Percentiles rank a stretch among this genome's conserved stretches.
These are phyloP conservation scores for Ascoidea asiatica DNA, from an alignment of 805 yeast genomes.

Conservation along the genomic window DNA sequence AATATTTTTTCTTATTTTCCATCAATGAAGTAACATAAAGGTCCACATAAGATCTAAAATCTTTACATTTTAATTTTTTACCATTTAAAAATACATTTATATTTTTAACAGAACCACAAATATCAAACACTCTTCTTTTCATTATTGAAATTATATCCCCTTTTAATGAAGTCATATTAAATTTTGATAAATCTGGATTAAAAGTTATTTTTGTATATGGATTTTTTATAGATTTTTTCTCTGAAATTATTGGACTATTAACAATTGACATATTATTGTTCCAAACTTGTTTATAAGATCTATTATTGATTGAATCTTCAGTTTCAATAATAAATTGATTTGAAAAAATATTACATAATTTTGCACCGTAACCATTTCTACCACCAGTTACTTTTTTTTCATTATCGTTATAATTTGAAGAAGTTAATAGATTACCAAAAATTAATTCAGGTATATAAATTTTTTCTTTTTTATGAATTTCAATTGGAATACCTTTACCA, in stretches of 20 bases:
- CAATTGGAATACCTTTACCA: constrained; percentile 92
- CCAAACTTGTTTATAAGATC: constrained; percentile 76
- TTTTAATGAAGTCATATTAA: constrained; percentile 76
- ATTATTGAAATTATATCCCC: constrained; percentile 73
- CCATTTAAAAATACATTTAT: constrained; percentile 71
- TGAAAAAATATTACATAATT: constrained; percentile 90
- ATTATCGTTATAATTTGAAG: constrained; percentile 91
- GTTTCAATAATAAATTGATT: constrained; percentile 81
- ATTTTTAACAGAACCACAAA: constrained; percentile 86
- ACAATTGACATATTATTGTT: constrained; percentile 70
- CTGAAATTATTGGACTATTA: constrained; percentile 60
- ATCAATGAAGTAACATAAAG: constrained; percentile 73
- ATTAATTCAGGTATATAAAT: constrained; percentile 93
- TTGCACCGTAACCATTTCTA: constrained; percentile 97
- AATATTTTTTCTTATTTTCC: constrained; percentile 20
- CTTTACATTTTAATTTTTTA: constrained; percentile 48
- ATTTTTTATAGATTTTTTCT: constrained; percentile 30
- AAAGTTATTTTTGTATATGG: constrained; percentile 84
- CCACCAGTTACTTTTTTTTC: constrained; percentile 97
- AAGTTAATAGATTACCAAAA: constrained; percentile 88
- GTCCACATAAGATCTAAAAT: constrained; percentile 80
- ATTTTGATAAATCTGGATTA: constrained; percentile 74
- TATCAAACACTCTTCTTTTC: constrained; percentile 87
- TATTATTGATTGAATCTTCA: constrained; percentile 54
- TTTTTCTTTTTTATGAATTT: constrained; percentile 81